Evolutionary conservation across 371 early-diverging fungal species (phyloP).

Genomic region (Zychaea mexicana): DNA sequence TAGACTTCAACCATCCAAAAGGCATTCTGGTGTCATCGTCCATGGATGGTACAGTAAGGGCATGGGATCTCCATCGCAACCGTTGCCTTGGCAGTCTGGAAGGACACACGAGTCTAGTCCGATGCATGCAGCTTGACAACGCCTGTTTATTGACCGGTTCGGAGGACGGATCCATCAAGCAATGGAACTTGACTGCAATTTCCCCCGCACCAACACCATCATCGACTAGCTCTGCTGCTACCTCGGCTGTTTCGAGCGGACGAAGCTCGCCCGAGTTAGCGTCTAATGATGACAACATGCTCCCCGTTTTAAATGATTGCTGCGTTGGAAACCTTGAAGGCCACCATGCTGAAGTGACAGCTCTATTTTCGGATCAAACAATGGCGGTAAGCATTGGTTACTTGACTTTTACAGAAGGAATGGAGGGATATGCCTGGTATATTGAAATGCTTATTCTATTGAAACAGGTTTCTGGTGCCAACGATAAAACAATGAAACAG

Average conservation of each 20-base stretch:
- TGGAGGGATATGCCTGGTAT: not conserved
- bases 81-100: slow-evolving; percentile 60
- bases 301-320: slow-evolving; percentile 32
- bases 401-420: not conserved
- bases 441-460: not conserved
- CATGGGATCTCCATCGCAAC: slow-evolving; percentile 71
- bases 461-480: slow-evolving; percentile 74
- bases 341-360: slow-evolving; percentile 57
- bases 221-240: slow-evolving; percentile 25
- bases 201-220: slow-evolving; percentile 25
- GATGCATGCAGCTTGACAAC: slow-evolving; percentile 72
- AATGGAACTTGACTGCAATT: slow-evolving; percentile 80
- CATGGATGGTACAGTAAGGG: slow-evolving; percentile 75
- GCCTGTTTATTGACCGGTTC: slow-evolving; percentile 75
- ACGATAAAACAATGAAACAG: slow-evolving; percentile 87
- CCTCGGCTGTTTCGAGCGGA: slow-evolving; percentile 21
- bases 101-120: slow-evolving; percentile 64
- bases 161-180: slow-evolving; percentile 77
- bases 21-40: slow-evolving; percentile 77
- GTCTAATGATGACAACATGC: slow-evolving; percentile 20
- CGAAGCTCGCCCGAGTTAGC: slow-evolving; percentile 38
- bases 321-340: slow-evolving; percentile 52
- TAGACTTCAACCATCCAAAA: slow-evolving; percentile 70
- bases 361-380: slow-evolving; percentile 48
- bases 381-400: slow-evolving; percentile 34